These are phyloP conservation scores for Madurella mycetomatis DNA, from an alignment of 2,329 filamentous ascomycete species.

Conservation along the genomic window DNA sequence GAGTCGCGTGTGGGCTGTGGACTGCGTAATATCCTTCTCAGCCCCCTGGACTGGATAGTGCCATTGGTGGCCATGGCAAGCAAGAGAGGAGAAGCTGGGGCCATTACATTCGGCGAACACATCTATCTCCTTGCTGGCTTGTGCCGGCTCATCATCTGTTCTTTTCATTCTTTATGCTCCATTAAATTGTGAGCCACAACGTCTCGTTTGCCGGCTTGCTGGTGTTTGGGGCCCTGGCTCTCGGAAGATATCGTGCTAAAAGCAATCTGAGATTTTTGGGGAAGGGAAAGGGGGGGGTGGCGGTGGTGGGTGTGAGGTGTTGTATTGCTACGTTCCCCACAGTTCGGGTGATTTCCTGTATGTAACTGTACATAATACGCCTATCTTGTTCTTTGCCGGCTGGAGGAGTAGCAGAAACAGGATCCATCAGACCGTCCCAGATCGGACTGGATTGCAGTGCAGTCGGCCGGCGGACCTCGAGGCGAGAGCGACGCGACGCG, in stretches of 20 bases:
- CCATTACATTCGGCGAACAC: not conserved
- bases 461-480: not conserved
- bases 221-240: constrained; percentile 4
- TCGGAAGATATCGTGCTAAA: not conserved
- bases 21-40: not conserved
- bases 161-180: too few species aligned
- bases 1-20: not conserved
- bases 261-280: too few species aligned
- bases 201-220: not conserved
- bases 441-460: not conserved
- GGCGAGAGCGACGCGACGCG: not conserved
- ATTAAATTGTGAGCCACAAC: too few species aligned
- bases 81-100: not conserved
- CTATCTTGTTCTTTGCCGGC: not conserved
- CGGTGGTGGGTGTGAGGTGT: not conserved
- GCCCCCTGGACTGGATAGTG: not conserved
- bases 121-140: too few species aligned
- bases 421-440: not conserved
- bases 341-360: constrained; percentile 10
- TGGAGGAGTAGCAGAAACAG: not conserved
- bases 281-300: too few species aligned
- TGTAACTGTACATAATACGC: constrained; percentile 2
- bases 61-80: not conserved
- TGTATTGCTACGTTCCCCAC: constrained; percentile 3
- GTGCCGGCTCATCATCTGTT: too few species aligned